Conservation (phyloP, 2,329 filamentous ascomycete species). For the Fusarium torreyae region DNA sequence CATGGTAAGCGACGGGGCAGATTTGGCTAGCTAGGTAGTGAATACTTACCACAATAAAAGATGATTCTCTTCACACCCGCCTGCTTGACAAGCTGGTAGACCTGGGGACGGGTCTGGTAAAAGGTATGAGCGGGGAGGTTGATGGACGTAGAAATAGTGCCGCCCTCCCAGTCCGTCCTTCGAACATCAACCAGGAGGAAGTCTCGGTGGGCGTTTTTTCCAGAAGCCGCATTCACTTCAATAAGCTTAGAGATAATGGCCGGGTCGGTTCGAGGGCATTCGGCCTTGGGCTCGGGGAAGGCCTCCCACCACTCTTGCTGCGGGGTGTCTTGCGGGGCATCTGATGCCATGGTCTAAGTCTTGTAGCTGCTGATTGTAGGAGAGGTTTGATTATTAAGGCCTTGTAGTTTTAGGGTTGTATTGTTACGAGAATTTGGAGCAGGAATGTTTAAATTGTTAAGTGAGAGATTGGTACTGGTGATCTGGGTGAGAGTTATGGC, state of each 20-base stretch:
- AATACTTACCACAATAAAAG: conserved; percentile 68
- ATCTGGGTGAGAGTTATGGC: background rate
- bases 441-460: background rate
- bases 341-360: conserved; percentile 42
- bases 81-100: conserved; percentile 66
- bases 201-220: conserved; percentile 48
- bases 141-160: conserved; percentile 71
- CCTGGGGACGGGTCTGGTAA: conserved; percentile 63
- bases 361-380: background rate
- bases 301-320: conserved; percentile 56
- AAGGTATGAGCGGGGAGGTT: conserved; percentile 71
- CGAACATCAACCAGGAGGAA: conserved; percentile 69
- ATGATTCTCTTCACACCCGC: conserved; percentile 65
- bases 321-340: conserved; percentile 46
- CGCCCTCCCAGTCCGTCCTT: conserved; percentile 69
- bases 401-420: background rate
- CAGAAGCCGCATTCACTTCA: conserved; percentile 54
- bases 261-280: conserved; percentile 56
- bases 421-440: rapidly evolving
- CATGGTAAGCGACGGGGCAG: background rate
- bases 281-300: conserved; percentile 61
- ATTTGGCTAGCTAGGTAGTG: background rate
- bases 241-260: conserved; percentile 60
- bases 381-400: background rate
- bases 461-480: no score